These are phyloP conservation scores for Diaporthe vaccinii DNA, from an alignment of 2,329 filamentous ascomycete genomes.

Conservation along the genomic window DNA sequence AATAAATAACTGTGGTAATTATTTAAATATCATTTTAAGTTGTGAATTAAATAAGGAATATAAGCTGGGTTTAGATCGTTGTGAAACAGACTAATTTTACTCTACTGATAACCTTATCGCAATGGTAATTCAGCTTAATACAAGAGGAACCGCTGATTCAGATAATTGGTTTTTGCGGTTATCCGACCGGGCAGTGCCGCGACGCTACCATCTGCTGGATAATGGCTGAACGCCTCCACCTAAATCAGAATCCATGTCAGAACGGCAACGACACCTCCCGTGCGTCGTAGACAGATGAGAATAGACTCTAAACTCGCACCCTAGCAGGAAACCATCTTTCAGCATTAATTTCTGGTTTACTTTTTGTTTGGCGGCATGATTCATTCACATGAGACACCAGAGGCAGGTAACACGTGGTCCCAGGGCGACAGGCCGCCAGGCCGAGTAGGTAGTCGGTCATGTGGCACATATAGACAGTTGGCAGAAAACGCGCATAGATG, in stretches of 20 bases:
- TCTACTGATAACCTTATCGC: not conserved
- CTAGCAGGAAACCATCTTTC: too few species aligned
- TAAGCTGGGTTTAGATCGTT: not conserved
- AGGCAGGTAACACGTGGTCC: not conserved
- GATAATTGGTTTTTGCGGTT: not conserved
- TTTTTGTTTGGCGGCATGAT: not conserved
- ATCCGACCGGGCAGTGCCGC: slow-evolving; percentile 8
- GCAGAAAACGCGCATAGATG: not conserved
- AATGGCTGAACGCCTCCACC: slow-evolving; percentile 4
- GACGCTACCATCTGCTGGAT: not conserved
- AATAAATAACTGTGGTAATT: not conserved
- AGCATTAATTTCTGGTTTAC: not conserved
- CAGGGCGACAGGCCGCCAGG: not conserved
- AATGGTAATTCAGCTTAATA: not conserved
- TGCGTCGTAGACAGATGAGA: not conserved
- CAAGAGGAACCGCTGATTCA: not conserved
- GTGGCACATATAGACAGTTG: not conserved
- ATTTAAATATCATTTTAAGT: too few species aligned
- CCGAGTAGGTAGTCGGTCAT: not conserved
- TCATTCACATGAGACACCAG: not conserved
- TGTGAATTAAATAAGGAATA: not conserved
- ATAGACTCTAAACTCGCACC: not conserved
- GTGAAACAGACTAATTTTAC: not conserved
- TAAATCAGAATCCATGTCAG: not conserved
- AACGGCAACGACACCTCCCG: not conserved